These are phyloP conservation scores for Anastatica hierochuntica DNA, from an alignment of 345 rosid genomes.

Conservation along the genomic window DNA sequence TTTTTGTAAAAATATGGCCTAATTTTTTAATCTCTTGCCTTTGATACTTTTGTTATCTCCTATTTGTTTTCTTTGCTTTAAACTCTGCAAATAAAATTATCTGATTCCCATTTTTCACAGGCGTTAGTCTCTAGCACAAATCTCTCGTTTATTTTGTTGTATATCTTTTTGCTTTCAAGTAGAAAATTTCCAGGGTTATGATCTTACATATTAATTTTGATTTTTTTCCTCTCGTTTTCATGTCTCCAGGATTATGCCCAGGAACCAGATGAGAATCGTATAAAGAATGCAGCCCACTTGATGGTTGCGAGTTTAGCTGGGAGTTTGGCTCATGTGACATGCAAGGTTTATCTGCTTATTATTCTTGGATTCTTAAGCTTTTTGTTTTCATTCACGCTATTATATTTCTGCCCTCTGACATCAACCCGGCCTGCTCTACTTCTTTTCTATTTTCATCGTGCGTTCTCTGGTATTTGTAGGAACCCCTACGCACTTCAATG, in stretches of 20 bases:
- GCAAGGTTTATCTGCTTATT: slow-evolving; percentile 59
- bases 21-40: background rate
- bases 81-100: background rate
- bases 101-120: background rate
- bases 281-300: slow-evolving; percentile 87
- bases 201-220: background rate
- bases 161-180: background rate
- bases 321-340: slow-evolving; percentile 96
- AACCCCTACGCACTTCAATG: slow-evolving; percentile 83
- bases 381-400: slow-evolving; percentile 8
- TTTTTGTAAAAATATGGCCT: background rate
- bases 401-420: background rate
- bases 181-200: background rate
- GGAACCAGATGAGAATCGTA: slow-evolving; percentile 87
- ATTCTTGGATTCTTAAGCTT: slow-evolving; percentile 1
- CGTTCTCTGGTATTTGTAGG: slow-evolving; percentile 38
- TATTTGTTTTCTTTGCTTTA: background rate
- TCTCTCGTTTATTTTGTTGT: background rate
- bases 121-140: background rate
- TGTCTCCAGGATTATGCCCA: slow-evolving; percentile 66
- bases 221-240: background rate
- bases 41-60: background rate
- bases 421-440: background rate
- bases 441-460: background rate
- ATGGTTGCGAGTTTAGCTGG: slow-evolving; percentile 99